phyloP scores from a whole-genome alignment of 805 yeast species.

The Candida boidinii region DNA sequence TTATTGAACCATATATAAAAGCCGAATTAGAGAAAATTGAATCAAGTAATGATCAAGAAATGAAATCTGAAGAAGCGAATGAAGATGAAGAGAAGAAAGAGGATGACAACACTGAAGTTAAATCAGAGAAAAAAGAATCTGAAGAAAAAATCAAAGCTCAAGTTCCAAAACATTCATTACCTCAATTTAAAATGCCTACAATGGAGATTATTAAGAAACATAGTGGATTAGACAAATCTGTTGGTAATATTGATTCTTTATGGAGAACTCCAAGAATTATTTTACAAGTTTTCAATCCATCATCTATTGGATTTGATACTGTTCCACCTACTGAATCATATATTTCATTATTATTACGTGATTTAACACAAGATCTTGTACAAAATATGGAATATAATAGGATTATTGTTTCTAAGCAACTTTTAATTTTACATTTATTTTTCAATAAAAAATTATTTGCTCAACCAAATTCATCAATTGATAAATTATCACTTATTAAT shows the following conservation, averaged over 20 bases:
- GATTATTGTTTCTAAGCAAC: conserved; percentile 76
- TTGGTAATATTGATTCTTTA: conserved; percentile 51
- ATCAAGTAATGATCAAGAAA: conserved; percentile 8
- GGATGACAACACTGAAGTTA: conserved; percentile 2
- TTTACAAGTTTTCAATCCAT: conserved; percentile 51
- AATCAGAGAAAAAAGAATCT: conserved; percentile 1
- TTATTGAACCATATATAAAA: conserved; percentile 10
- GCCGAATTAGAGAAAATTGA: conserved; percentile 11
- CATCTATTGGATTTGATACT: conserved; percentile 53
- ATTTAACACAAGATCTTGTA: conserved; percentile 65
- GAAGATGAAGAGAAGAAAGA: not conserved
- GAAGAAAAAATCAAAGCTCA: conserved; percentile 12
- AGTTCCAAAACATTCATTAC: conserved; percentile 15
- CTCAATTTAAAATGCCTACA: conserved; percentile 22
- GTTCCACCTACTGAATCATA: conserved; percentile 46
- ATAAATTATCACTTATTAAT: conserved; percentile 40
- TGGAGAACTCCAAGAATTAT: conserved; percentile 59
- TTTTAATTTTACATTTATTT: conserved; percentile 63
- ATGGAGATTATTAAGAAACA: conserved; percentile 25
- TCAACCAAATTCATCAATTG: conserved; percentile 69
- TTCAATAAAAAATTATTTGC: conserved; percentile 62
- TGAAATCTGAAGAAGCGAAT: not conserved
- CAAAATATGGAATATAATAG: conserved; percentile 84
- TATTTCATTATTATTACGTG: conserved; percentile 60
- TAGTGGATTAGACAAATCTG: conserved; percentile 25